Conservation (phyloP, 1,284 basidiomycete species). For the Neolentinus lepideus region DNA sequence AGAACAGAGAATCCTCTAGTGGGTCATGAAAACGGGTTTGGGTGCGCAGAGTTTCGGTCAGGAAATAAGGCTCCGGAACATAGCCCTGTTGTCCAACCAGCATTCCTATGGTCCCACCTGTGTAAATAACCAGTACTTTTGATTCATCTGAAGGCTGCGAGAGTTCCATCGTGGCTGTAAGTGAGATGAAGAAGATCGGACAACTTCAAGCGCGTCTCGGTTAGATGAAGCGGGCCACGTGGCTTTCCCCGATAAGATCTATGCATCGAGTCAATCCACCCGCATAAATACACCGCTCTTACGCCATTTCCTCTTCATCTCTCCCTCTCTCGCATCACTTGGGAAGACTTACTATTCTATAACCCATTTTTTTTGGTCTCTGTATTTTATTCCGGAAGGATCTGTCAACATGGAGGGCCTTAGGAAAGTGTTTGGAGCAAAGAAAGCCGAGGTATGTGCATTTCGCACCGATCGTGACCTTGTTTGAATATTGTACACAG, state of each 20-base stretch:
- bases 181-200: neutral
- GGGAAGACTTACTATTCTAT: neutral
- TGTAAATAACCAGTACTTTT: slow-evolving; percentile 77
- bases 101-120: slow-evolving; percentile 86
- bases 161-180: slow-evolving; percentile 31
- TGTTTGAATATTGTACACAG: slow-evolving; percentile 25
- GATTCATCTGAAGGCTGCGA: slow-evolving; percentile 57
- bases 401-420: slow-evolving; percentile 61
- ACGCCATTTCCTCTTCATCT: neutral
- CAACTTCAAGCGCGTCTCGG: neutral
- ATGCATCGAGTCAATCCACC: neutral
- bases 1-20: slow-evolving; percentile 72
- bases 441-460: slow-evolving; percentile 56
- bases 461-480: slow-evolving; percentile 1
- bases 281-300: neutral
- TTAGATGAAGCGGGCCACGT: neutral
- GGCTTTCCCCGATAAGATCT: slow-evolving; percentile 2
- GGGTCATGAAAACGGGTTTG: slow-evolving; percentile 86
- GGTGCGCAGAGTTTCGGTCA: slow-evolving; percentile 74
- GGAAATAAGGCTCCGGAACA: slow-evolving; percentile 82
- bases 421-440: slow-evolving; percentile 67
- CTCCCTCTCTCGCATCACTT: neutral
- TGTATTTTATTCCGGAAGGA: neutral
- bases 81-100: slow-evolving; percentile 75
- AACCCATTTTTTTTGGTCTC: neutral